A percentile compares a stretch with the other conserved stretches of the same genome.
Evolutionary conservation across 2,329 filamentous ascomycete species (phyloP).

Genomic region (Endothia cerciana): DNA sequence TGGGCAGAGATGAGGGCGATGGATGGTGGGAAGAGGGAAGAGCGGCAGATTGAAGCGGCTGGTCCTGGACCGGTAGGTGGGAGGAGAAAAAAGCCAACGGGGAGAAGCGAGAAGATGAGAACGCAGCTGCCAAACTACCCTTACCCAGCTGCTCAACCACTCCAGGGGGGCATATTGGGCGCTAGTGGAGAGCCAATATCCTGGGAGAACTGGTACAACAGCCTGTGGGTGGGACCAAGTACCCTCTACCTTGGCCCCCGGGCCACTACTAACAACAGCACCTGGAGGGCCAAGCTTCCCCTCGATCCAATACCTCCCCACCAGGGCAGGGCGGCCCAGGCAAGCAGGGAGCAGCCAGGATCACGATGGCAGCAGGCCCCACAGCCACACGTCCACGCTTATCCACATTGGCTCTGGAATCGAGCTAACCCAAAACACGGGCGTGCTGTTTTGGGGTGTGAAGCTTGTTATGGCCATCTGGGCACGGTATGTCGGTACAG

Average conservation of each 20-base stretch:
- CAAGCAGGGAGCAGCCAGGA: background rate
- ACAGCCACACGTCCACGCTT: conserved; percentile 14
- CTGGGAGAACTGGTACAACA: conserved; percentile 27
- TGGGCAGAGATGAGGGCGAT: conserved; percentile 15
- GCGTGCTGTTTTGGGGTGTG: background rate
- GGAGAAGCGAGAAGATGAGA: conserved; percentile 29
- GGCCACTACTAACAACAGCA: background rate
- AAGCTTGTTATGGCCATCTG: background rate
- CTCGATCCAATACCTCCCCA: conserved; percentile 6
- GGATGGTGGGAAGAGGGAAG: conserved; percentile 24
- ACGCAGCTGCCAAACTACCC: conserved; percentile 30
- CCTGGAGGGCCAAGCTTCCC: background rate
- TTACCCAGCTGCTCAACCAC: conserved; percentile 29
- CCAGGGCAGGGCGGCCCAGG: conserved; percentile 4
- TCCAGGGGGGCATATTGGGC: conserved; percentile 17
- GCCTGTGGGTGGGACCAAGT: background rate
- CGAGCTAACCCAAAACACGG: background rate
- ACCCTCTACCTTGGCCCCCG: background rate
- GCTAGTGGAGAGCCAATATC: conserved; percentile 29
- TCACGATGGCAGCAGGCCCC: background rate
- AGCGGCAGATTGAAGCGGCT: conserved; percentile 28
- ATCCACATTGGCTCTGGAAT: background rate
- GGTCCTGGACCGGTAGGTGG: conserved; percentile 28
- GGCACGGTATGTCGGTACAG: background rate
- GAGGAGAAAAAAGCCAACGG: conserved; percentile 30